Base-by-base conservation (phyloP, 108 stramenopile species). In the Nannochloropsis gaditana region DNA sequence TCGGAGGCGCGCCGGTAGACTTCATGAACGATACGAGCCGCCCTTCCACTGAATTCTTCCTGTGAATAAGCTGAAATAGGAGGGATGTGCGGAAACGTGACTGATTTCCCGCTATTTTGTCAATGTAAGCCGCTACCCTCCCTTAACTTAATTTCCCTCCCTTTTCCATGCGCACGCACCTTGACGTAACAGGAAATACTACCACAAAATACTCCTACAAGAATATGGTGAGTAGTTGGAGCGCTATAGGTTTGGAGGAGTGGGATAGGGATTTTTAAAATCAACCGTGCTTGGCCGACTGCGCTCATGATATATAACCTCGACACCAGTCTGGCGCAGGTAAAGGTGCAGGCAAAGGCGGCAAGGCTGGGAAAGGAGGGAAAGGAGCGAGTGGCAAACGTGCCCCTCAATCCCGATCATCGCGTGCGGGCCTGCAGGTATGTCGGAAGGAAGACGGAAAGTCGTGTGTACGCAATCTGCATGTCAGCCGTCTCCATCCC, bases 291-390 rank as follows among this genome's bases (percentile, higher is more conserved):
- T 31, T 31, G 31, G 31, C 31, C 31, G 1, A 31, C 31, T 31
- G 31, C 31, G 31, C 31, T 31, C 31, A 31, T 31, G 31, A 31
- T 31, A 31, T 31, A 31, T 31, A 31, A 31, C 31, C 31, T 31
- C 31, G 31, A 31, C 31, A 31, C 31, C 85, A 87, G 89, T 86
- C 85, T 85, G 89, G 90, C 43, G 88, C 88, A 45, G 91, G 90
- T 19, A 96, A 96, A 94, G 96, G 97, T 85, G 59, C 59, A 73
- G 97, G 97, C 82, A 98, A 98, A 90, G 97, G 97, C 79, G 97
- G 97, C 44, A 98, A 98, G 90, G 99, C 98, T 45, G 98, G 98
- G 90, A 98, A 98, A 95, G 99, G 98, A 44, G 98, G 97, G 83
- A 98, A 98, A 89, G 96, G 96, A 86, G 96, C 99, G 19, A 95